Percentiles rank a stretch among this genome's conserved stretches.
Conservation (phyloP, 352 stramenopile species). For the Phytopythium montanum region DNA sequence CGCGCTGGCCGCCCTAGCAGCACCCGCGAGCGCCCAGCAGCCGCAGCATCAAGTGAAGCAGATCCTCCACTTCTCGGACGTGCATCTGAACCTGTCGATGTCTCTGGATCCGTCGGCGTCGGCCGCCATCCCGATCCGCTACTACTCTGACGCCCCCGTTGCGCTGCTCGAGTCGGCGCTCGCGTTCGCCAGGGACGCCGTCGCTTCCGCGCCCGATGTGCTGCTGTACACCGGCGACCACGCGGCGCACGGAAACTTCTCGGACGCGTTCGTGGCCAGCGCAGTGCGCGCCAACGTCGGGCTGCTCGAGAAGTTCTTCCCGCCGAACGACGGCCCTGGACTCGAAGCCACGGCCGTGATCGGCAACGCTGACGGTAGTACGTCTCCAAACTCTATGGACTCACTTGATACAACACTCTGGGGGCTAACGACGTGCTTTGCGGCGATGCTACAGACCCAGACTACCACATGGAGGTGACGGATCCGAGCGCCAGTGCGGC, state of each 20-base stretch:
- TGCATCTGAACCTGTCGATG: constrained; percentile 75
- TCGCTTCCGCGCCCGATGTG: constrained; percentile 54
- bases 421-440: neutral
- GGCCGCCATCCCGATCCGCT: constrained; percentile 34
- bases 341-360: constrained; percentile 72
- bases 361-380: constrained; percentile 78
- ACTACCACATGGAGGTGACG: constrained; percentile 84
- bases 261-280: constrained; percentile 54
- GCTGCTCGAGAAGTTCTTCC: constrained; percentile 68
- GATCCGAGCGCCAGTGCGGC: constrained; percentile 31
- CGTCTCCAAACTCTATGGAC: neutral
- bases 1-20: neutral
- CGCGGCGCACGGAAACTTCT: constrained; percentile 57
- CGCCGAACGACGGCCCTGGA: constrained; percentile 15
- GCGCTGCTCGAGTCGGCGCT: constrained; percentile 68
- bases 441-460: constrained; percentile 36
- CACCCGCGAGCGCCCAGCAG: constrained; percentile 8
- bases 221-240: constrained; percentile 85
- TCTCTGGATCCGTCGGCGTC: constrained; percentile 32
- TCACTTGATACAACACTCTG: too few species aligned
- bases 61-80: constrained; percentile 85
- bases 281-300: constrained; percentile 65
- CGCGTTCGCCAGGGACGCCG: constrained; percentile 46
- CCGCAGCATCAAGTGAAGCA: constrained; percentile 8
- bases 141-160: constrained; percentile 52